phyloP scores from a whole-genome alignment of 192 early-diverging fungal genomes.

The Coemansia sp. region DNA sequence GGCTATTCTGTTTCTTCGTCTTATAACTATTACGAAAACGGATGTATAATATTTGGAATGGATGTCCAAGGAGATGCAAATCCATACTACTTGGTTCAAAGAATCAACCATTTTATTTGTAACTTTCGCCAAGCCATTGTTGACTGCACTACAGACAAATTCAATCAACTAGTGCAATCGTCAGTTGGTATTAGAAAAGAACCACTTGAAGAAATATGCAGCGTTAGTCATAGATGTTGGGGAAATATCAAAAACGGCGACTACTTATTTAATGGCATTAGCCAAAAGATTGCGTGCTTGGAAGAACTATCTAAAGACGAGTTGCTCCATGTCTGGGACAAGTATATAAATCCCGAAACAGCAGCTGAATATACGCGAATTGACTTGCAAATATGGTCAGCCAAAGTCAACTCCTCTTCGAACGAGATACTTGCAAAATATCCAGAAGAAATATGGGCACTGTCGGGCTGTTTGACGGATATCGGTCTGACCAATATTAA shows the following conservation, averaged over 20 bases:
- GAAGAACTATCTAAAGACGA: background rate
- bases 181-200: background rate
- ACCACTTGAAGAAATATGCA: background rate
- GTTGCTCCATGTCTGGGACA: slow-evolving; percentile 28
- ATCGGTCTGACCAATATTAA: background rate
- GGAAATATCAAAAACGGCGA: background rate
- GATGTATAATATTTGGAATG: slow-evolving; percentile 52
- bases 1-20: slow-evolving; percentile 51
- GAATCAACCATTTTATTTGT: slow-evolving; percentile 76
- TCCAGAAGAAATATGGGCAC: background rate
- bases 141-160: slow-evolving; percentile 42
- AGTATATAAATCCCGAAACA: slow-evolving; percentile 23
- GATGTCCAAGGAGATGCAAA: slow-evolving; percentile 80
- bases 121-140: slow-evolving; percentile 31
- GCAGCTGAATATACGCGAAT: slow-evolving; percentile 22
- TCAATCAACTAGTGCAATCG: slow-evolving; percentile 53
- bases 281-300: background rate
- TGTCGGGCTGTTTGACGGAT: background rate
- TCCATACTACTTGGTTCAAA: slow-evolving; percentile 69
- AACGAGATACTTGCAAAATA: background rate
- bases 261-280: background rate
- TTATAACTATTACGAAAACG: background rate
- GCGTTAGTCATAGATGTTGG: background rate
- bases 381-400: slow-evolving; percentile 20
- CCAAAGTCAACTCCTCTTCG: slow-evolving; percentile 3